Evolutionary conservation across 352 stramenopile genomes (phyloP).

Genomic region (Halophytophthora polymorphica): DNA sequence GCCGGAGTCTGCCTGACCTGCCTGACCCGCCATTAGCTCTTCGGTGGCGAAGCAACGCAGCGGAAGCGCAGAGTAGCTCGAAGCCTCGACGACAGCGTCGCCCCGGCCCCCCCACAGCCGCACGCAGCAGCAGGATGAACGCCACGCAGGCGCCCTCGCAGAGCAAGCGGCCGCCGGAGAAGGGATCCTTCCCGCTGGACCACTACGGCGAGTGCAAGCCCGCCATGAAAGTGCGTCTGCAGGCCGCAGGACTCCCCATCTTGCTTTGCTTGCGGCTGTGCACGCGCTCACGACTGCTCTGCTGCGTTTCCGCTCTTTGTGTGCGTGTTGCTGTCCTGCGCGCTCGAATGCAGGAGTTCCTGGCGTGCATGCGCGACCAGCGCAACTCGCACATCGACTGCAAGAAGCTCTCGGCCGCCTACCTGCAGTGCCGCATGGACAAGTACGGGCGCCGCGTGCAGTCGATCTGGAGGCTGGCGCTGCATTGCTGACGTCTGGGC

Average conservation of each 20-base stretch:
- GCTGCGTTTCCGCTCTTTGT: not conserved
- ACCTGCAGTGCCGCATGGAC: constrained; percentile 89
- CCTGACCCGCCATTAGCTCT: not conserved
- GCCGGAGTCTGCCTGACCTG: no score
- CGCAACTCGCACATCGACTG: constrained; percentile 86
- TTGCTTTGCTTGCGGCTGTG: not conserved
- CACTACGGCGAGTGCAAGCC: constrained; percentile 90
- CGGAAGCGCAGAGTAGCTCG: no score
- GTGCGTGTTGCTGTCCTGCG: not conserved
- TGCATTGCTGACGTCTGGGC: constrained; percentile 1
- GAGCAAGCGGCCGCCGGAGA: constrained; percentile 80
- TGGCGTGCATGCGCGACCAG: constrained; percentile 82
- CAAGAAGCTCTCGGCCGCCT: constrained; percentile 86
- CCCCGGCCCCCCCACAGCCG: no score
- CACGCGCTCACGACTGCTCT: not conserved
- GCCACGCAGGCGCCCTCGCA: constrained; percentile 66
- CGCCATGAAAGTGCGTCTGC: constrained; percentile 64
- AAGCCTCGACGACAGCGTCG: no score
- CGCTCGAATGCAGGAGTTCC: constrained; percentile 44
- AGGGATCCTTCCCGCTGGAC: constrained; percentile 89
- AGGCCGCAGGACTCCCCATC: not conserved
- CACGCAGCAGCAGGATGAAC: constrained; percentile 55
- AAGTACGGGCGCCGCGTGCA: constrained; percentile 43
- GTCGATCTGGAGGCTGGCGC: not conserved
- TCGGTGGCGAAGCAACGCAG: no score